Percentiles rank a stretch among this genome's conserved stretches.
These are phyloP conservation scores for Sphagnum fallax DNA, from an alignment of 228 moss, liverwort and hornwort genomes.

Conservation along the genomic window DNA sequence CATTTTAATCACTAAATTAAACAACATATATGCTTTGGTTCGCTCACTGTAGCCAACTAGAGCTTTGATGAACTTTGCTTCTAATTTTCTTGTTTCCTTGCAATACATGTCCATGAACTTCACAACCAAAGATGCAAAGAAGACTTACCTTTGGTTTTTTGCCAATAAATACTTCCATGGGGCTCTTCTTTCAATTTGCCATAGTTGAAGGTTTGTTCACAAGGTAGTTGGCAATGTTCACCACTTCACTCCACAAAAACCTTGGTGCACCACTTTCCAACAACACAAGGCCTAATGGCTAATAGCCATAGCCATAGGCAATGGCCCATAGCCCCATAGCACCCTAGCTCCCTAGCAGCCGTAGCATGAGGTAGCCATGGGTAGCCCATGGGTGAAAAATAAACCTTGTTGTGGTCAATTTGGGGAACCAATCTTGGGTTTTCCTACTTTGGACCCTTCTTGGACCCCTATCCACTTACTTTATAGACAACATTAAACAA, in stretches of 20 bases:
- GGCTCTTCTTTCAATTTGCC: neutral
- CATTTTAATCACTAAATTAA: too few relatives aligned
- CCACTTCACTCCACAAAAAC: neutral
- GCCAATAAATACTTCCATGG: neutral
- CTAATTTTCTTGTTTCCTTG: neutral
- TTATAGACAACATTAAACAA: too few relatives aligned
- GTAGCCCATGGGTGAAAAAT: too few relatives aligned
- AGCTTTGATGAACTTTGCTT: neutral
- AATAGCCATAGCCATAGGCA: too few relatives aligned
- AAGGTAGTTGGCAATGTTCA: neutral
- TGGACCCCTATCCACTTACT: too few relatives aligned
- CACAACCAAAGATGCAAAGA: neutral
- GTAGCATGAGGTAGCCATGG: too few relatives aligned
- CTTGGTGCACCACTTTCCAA: neutral
- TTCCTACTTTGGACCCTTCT: too few relatives aligned
- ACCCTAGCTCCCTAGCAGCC: too few relatives aligned
- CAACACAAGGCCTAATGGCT: neutral
- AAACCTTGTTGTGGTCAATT: too few relatives aligned
- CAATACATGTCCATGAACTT: neutral
- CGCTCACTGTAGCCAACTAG: neutral
- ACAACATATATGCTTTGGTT: neutral
- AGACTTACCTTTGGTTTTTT: neutral
- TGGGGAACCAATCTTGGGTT: too few relatives aligned
- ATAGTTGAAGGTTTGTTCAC: neutral
- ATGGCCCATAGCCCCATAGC: too few relatives aligned